Evolutionary conservation across 768 basidiomycete species (phyloP).

Genomic region (Lactarius quietus): DNA sequence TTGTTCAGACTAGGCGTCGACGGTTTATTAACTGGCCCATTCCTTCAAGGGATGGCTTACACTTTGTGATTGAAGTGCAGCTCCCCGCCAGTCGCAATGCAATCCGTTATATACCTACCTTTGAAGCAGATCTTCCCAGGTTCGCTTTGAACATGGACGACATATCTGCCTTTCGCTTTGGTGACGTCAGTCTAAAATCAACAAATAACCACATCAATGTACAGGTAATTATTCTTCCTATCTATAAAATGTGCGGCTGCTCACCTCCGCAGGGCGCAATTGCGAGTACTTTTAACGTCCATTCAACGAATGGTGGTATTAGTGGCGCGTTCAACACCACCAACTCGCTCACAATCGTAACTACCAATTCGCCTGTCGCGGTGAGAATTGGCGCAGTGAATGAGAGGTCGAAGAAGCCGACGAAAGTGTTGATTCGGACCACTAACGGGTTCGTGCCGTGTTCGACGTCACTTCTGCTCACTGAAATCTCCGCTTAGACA

Average conservation of each 20-base stretch:
- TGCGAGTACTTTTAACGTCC: slow-evolving; percentile 27
- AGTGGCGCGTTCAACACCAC: slow-evolving; percentile 38
- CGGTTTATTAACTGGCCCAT: slow-evolving; percentile 4
- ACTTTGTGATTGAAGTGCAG: slow-evolving; percentile 28
- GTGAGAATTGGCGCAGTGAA: slow-evolving; percentile 31
- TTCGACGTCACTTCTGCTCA: background rate
- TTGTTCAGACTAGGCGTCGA: slow-evolving; percentile 21
- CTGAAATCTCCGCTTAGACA: slow-evolving; percentile 29
- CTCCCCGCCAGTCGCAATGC: background rate
- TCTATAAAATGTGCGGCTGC: background rate
- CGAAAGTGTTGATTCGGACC: slow-evolving; percentile 36
- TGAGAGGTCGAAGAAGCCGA: slow-evolving; percentile 27
- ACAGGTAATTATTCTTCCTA: slow-evolving; percentile 26
- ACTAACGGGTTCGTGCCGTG: slow-evolving; percentile 40
- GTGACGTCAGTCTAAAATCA: background rate
- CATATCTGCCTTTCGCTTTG: slow-evolving; percentile 9
- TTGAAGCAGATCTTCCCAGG: slow-evolving; percentile 12
- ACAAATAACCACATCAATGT: slow-evolving; percentile 32
- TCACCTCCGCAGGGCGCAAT: slow-evolving; percentile 33
- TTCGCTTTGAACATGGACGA: slow-evolving; percentile 6
- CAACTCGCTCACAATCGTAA: slow-evolving; percentile 31
- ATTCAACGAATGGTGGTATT: slow-evolving; percentile 37
- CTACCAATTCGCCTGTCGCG: slow-evolving; percentile 36
- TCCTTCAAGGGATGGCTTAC: slow-evolving; percentile 24
- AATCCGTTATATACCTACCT: slow-evolving; percentile 7